phyloP scores from a whole-genome alignment of 176 grass and related monocot genomes.

The Tillandsia fasciculata region DNA sequence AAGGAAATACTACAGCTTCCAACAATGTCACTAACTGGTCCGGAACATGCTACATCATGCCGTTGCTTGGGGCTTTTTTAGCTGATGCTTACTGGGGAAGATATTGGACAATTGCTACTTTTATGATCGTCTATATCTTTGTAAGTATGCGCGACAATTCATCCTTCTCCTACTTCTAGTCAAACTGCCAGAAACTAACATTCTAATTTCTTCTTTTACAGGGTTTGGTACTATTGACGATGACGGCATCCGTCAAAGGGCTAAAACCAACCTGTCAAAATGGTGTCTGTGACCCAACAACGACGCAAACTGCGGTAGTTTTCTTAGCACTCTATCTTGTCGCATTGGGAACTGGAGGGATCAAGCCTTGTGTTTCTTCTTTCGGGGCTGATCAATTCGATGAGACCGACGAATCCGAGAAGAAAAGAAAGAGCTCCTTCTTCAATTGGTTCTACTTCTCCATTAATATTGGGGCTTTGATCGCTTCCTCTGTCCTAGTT shows the following conservation, averaged over 20 bases:
- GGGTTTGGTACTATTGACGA: conserved; percentile 28
- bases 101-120: conserved; percentile 45
- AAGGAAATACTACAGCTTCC: conserved; percentile 35
- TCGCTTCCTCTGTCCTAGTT: conserved; percentile 40
- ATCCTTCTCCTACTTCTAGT: neutral
- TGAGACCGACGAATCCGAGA: conserved; percentile 22
- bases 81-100: conserved; percentile 45
- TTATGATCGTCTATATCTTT: conserved; percentile 21
- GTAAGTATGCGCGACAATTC: conserved; percentile 9
- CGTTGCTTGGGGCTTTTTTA: conserved; percentile 39
- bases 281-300: neutral
- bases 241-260: conserved; percentile 14
- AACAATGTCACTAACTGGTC: conserved; percentile 45
- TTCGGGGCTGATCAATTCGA: conserved; percentile 51
- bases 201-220: conserved; percentile 1
- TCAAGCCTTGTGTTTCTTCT: conserved; percentile 24
- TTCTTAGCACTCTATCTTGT: conserved; percentile 41
- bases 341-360: conserved; percentile 25
- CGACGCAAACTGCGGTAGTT: conserved; percentile 13
- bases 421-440: conserved; percentile 42
- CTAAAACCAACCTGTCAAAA: neutral
- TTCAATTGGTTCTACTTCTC: conserved; percentile 60
- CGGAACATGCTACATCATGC: conserved; percentile 30
- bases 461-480: conserved; percentile 30
- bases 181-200: neutral